Evolutionary conservation across 1,139 yeast species (phyloP).

Genomic region (Suhomyces bolitotheri): DNA sequence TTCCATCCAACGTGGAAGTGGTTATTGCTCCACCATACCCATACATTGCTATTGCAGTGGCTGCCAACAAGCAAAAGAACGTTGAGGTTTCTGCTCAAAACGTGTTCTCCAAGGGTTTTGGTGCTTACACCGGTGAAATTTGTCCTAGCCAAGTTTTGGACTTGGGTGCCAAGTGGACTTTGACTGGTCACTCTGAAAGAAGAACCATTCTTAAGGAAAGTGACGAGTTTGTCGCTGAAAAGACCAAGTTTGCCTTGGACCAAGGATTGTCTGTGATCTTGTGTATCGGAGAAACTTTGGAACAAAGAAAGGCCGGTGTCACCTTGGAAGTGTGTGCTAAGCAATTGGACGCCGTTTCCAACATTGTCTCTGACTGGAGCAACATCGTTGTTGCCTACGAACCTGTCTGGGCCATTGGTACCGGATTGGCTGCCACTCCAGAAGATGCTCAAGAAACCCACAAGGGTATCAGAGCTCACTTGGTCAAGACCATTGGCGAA

Average conservation of each 20-base stretch:
- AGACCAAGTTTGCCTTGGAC: conserved; percentile 92
- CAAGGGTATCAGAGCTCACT: conserved; percentile 80
- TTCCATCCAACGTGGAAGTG: conserved; percentile 79
- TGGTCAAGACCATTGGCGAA: conserved; percentile 73
- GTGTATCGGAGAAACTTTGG: conserved; percentile 96
- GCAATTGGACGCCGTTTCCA: conserved; percentile 88
- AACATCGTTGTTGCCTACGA: conserved; percentile 95
- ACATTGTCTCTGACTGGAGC: conserved; percentile 85
- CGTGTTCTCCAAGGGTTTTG: conserved; percentile 80
- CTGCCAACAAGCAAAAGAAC: conserved; percentile 65
- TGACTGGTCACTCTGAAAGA: conserved; percentile 98
- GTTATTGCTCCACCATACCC: conserved; percentile 97
- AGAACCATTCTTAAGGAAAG: conserved; percentile 89
- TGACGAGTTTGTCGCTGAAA: conserved; percentile 89
- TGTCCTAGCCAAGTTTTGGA: conserved; percentile 88
- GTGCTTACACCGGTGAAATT: conserved; percentile 98
- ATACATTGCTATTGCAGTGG: conserved; percentile 77
- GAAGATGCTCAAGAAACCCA: conserved; percentile 97
- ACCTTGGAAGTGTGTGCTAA: conserved; percentile 85
- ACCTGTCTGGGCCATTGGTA: conserved; percentile 99
- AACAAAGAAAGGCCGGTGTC: conserved; percentile 86
- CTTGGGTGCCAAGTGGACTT: conserved; percentile 91
- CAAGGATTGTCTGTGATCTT: conserved; percentile 85
- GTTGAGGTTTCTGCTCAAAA: conserved; percentile 90
- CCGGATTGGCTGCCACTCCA: conserved; percentile 98